Base-by-base conservation (phyloP, 1,284 basidiomycete species). In the Puccinia novopanici region DNA sequence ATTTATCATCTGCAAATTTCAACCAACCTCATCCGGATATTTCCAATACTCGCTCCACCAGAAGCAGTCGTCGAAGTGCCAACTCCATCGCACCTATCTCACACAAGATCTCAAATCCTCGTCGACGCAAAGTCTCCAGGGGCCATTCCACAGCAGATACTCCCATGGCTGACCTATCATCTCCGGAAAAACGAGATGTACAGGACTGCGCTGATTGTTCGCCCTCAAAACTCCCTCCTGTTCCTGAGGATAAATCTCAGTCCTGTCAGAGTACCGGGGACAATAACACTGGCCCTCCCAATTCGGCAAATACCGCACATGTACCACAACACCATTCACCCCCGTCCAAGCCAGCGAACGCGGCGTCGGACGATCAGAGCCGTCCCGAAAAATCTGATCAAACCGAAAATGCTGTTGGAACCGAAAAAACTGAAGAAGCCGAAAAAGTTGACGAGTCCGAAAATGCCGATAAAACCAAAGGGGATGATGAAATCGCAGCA, bases 1-100 rank as follows among this genome's bases (percentile, higher is more conserved):
- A 13, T 17, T 30, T 27, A n/a, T 40, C 70, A 55, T 57, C 48
- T 55, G 70, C 24, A 2, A 40, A 55, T 54, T 55, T 54, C 10
- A 55, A 55, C 52, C 70, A 73, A 73, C 27, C 27, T 73, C 5
- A 73, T 40, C 52, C 70, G 19, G 54, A 68, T 4, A 24, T 27
- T 37, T 12, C 48, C 4, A 68, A 50, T 27, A 70, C 65, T 48
- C 75, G 75, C 59, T 78, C 75, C 22, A 78, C 75, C 40, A 65
- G 75, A 55, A 78, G 75, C 37, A 78, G 75, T 70, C 63, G 75
- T 37, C 63, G 75, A 15, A 68, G 65, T 59, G 54, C 63, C 8
- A 78, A 50, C 30, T 65, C 45, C 6, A 67, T 78, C 54, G 65
- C 75, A 19, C 75, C 75, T 19, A 78, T 78, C 52, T 78, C 65